These are phyloP conservation scores for Brasilioporus rufonigricans DNA, from an alignment of 768 basidiomycete genomes.

Conservation along the genomic window DNA sequence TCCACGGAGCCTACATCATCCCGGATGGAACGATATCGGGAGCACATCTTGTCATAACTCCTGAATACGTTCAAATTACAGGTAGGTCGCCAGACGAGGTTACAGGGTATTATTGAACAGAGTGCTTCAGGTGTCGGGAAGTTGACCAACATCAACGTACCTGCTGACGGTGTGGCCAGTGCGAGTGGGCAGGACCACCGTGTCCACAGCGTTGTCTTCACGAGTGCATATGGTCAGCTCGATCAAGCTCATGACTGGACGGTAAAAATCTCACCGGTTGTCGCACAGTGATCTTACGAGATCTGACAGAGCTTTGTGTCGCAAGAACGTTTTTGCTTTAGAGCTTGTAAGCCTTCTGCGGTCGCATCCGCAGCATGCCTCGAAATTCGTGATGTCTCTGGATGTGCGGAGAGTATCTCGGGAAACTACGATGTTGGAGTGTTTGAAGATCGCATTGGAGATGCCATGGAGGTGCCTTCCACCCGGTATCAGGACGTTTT, in stretches of 20 bases:
- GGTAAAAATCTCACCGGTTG: slow-evolving; percentile 29
- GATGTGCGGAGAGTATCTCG: slow-evolving; percentile 65
- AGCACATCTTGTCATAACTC: slow-evolving; percentile 68
- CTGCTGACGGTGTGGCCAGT: slow-evolving; percentile 55
- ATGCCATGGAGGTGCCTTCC: slow-evolving; percentile 52
- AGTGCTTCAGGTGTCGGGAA: slow-evolving; percentile 58
- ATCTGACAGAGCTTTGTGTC: slow-evolving; percentile 57
- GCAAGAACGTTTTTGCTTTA: slow-evolving; percentile 63
- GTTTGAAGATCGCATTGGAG: slow-evolving; percentile 53
- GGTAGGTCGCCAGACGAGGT: slow-evolving; percentile 35
- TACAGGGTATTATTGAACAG: slow-evolving; percentile 19
- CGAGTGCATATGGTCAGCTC: slow-evolving; percentile 58
- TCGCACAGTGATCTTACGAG: slow-evolving; percentile 9
- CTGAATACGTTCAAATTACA: slow-evolving; percentile 72
- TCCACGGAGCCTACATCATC: slow-evolving; percentile 64
- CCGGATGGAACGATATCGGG: slow-evolving; percentile 69
- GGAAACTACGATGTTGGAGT: slow-evolving; percentile 43
- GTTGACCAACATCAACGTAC: slow-evolving; percentile 63
- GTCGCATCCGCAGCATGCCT: slow-evolving; percentile 55
- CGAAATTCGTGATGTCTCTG: slow-evolving; percentile 56
- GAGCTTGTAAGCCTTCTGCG: slow-evolving; percentile 57
- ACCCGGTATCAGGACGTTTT: slow-evolving; percentile 66
- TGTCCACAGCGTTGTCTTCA: slow-evolving; percentile 71
- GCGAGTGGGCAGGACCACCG: slow-evolving; percentile 57
- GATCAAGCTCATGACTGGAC: slow-evolving; percentile 75